Evolutionary conservation across 129 eudicot species (phyloP), one percentile per base, ranked within the genome.

Genomic region (Smallanthus sonchifolius): DNA sequence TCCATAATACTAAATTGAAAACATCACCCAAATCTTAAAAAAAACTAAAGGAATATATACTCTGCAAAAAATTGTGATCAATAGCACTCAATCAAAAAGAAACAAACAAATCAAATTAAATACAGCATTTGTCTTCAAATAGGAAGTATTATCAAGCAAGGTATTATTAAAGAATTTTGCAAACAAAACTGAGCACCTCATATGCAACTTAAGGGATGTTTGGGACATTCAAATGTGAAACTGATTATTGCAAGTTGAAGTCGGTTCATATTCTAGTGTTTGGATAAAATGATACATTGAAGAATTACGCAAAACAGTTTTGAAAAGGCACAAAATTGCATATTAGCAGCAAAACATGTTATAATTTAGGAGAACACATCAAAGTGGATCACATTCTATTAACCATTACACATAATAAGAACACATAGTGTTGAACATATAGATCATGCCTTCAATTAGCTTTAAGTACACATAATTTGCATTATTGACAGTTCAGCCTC

Each of bases 361-460:
- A 24, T 24, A 24, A 24, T 24, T 24, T 24, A 24, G 30, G 30
- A 24, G 30, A 24, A 24, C 30, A 24, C 30, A 24, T 24, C 30
- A 24, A 24, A 24, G 30, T 24, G 30, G 30, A 24, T 24, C 30
- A 24, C 30, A 24, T 24, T 24, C 30, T 24, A 24, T 24, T 24
- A 24, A 24, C 30, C 30, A 24, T 24, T 24, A 24, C 30, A 24
- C 30, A 24, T 24, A 24, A 24, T 24, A 24, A 24, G 1, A 24
- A 24, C 30, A 24, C 30, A 24, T 24, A 24, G 30, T 24, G 30
- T 24, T 24, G 30, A 24, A 24, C 38, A 60, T 47, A 39, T 4
- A 65, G 40, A 36, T n/a, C 56, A 49, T 65, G 43, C 40, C 73
- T 77, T 76, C 34, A 11, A 44, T 77, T 69, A 69, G 71, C 42